Evolutionary conservation across 2,329 filamentous ascomycete genomes (phyloP), one percentile per base, ranked within the genome.

Genomic region (Diplodia scrobiculata): DNA sequence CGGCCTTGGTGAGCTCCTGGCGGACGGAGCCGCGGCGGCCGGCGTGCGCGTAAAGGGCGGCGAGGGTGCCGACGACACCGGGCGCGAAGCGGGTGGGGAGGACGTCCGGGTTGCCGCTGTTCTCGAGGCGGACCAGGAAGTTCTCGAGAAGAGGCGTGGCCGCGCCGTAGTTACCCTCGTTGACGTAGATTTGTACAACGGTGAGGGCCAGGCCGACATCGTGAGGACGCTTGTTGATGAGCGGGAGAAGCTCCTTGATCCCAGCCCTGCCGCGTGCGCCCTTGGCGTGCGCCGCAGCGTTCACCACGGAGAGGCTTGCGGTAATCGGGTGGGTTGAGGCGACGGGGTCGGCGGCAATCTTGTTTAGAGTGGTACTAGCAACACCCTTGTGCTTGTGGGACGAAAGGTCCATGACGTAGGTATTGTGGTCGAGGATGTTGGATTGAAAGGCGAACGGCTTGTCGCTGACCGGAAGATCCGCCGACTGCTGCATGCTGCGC

Each of bases 131-230:
- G 68, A 84, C 84, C 65, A 97, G 84, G 74, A 95, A 93, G 1
- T 84, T 81, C 74, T 96, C 90, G 1, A 97, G 81, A 5, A 91
- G 82, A n/a, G 84, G 81, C 41, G 92, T 85, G 4, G 94, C 94
- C 3, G 89, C 87, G 34, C 85, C 88, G 32, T 86, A 83, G 73
- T 94, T 92, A 54, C 88, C 86, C 48, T 84, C 86, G 60, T 87
- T 82, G 17, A 95, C 82, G 73, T 96, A 92, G 52, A 97, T 84
- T 75, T 97, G 92, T 10, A 94, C 84, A 66, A 92, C 85, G 10
- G 91, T 92, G 47, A 97, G 81, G 27, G 91, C 80, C 2, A 97
- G 82, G 1, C 93, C 94, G 25, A 97, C 81, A 73, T 97, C 92
- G 67, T 86, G 86, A 0, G 92, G 91, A 34, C 91, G 84, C 73